phyloP scores from a whole-genome alignment of 2,329 filamentous ascomycete species.

The Xylariaceae sp. region DNA sequence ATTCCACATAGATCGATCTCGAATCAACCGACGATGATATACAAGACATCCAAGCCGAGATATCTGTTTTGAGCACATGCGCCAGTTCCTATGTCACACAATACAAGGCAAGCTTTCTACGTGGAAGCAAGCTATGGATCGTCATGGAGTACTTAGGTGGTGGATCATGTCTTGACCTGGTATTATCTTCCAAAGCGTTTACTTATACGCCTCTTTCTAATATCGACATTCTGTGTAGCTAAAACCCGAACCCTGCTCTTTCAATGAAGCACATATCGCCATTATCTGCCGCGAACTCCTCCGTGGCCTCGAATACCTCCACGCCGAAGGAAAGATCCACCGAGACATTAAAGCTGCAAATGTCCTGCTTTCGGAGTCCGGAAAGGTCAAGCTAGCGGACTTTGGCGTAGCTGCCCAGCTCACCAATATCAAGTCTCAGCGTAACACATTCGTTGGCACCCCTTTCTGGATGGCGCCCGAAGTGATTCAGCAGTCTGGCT shows the following conservation, averaged over 20 bases:
- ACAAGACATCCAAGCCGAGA: conserved; percentile 96
- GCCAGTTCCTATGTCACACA: conserved; percentile 92
- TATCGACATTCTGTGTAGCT: conserved; percentile 60
- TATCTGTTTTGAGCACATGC: conserved; percentile 93
- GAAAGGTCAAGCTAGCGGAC: conserved; percentile 94
- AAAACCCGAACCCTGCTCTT: conserved; percentile 76
- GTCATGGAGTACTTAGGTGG: conserved; percentile 98
- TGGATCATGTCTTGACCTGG: conserved; percentile 92
- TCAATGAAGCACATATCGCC: conserved; percentile 89
- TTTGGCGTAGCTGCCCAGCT: conserved; percentile 97
- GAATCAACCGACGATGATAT: conserved; percentile 99
- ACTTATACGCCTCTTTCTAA: conserved; percentile 38
- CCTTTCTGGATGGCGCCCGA: conserved; percentile 98
- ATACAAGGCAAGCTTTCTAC: conserved; percentile 96
- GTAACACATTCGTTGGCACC: conserved; percentile 96
- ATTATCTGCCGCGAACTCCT: conserved; percentile 93
- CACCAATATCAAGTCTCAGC: conserved; percentile 96
- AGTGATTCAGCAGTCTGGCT: conserved; percentile 84
- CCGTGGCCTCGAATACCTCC: conserved; percentile 88
- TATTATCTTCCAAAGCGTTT: conserved; percentile 51
- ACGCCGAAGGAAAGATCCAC: conserved; percentile 93
- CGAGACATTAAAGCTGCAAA: conserved; percentile 97
- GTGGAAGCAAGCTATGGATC: conserved; percentile 97
- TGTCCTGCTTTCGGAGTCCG: conserved; percentile 86
- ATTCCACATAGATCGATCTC: conserved; percentile 80